These are phyloP conservation scores for Heritiera fomes DNA, from an alignment of 345 rosid genomes.

Conservation along the genomic window DNA sequence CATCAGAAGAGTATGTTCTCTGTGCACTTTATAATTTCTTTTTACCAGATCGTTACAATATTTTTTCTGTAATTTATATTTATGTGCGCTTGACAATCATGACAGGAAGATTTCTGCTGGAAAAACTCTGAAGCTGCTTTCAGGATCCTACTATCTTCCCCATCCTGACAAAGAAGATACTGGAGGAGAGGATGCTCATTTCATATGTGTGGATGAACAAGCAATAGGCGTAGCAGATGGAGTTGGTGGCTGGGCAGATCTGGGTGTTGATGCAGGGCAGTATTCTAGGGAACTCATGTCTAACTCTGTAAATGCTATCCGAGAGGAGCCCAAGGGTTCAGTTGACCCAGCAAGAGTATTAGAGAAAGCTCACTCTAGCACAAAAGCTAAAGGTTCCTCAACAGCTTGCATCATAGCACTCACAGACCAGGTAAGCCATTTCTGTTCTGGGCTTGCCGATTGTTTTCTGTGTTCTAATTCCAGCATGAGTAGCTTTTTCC, in stretches of 20 bases:
- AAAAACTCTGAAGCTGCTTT: constrained; percentile 66
- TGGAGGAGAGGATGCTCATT: constrained; percentile 99
- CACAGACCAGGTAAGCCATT: constrained; percentile 58
- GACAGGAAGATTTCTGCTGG: constrained; percentile 47
- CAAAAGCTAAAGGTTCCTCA: constrained; percentile 87
- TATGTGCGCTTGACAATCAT: constrained; percentile 12
- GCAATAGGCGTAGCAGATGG: constrained; percentile 98
- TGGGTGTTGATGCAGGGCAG: constrained; percentile 79
- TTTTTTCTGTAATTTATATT: not conserved
- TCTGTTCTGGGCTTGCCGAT: constrained; percentile 6
- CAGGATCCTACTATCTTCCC: constrained; percentile 87
- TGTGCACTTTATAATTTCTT: constrained; percentile 10
- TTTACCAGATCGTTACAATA: not conserved
- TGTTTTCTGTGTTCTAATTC: not conserved
- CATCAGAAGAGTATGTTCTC: constrained; percentile 61
- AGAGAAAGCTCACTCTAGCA: constrained; percentile 85
- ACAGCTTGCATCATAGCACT: constrained; percentile 96
- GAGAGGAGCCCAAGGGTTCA: constrained; percentile 86
- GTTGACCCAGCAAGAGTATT: constrained; percentile 83
- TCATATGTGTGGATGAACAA: constrained; percentile 77
- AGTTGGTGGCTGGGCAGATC: constrained; percentile 99
- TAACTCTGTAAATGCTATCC: constrained; percentile 73
- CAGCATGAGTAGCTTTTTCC: not conserved
- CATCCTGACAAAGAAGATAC: constrained; percentile 99
- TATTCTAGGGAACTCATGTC: constrained; percentile 97